These are phyloP conservation scores for Botrytis galanthina DNA, from an alignment of 2,329 filamentous ascomycete species.

Conservation along the genomic window DNA sequence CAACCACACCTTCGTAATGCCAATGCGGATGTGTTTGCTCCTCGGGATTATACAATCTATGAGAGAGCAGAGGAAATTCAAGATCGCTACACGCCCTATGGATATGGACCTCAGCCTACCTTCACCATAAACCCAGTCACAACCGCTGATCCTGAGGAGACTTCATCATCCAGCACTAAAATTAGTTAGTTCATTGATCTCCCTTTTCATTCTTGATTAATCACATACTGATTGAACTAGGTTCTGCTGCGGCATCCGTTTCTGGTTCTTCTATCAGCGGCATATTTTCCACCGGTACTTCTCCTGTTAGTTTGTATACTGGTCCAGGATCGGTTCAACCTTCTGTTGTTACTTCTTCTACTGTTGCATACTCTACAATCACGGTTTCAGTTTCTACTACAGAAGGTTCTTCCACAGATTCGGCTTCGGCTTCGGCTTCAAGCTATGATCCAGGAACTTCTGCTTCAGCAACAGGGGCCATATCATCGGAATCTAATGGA, in stretches of 20 bases:
- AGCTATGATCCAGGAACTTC: slow-evolving; percentile 19
- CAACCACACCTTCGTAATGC: slow-evolving; percentile 26
- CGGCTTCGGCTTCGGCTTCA: slow-evolving; percentile 7
- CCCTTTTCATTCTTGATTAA: background rate
- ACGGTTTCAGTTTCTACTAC: background rate
- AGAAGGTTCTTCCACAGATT: background rate
- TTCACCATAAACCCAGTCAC: slow-evolving; percentile 15
- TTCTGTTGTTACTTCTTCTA: slow-evolving; percentile 7
- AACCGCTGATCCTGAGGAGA: slow-evolving; percentile 23
- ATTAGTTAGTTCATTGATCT: background rate
- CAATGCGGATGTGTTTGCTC: slow-evolving; percentile 23
- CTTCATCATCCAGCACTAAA: slow-evolving; percentile 18
- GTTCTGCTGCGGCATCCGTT: background rate
- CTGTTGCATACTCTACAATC: slow-evolving; percentile 13
- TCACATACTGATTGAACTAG: slow-evolving; percentile 7
- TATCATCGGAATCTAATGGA: background rate
- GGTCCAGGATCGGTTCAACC: slow-evolving; percentile 3
- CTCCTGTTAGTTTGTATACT: slow-evolving; percentile 9
- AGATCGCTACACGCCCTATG: slow-evolving; percentile 33
- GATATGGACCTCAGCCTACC: slow-evolving; percentile 33
- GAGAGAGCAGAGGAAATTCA: slow-evolving; percentile 22
- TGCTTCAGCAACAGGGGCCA: background rate
- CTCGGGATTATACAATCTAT: slow-evolving; percentile 33
- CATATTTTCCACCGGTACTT: slow-evolving; percentile 6
- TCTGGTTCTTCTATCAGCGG: slow-evolving; percentile 9